Base-by-base conservation (phyloP, 2,329 filamentous ascomycete genomes). In the Alternaria brassicicola region DNA sequence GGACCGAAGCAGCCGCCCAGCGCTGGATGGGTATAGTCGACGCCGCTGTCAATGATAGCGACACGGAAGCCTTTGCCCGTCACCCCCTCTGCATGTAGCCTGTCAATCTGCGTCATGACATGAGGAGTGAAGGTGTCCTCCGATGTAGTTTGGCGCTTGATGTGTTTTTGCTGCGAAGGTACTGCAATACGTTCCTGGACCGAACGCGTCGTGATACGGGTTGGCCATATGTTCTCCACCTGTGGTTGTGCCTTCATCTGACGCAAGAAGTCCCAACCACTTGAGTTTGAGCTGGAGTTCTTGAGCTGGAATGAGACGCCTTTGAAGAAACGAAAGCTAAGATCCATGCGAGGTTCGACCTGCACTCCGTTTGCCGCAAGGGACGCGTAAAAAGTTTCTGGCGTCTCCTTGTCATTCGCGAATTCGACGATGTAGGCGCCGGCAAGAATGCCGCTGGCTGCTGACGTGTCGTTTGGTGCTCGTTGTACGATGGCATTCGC, bases 1-100 rank as follows among this genome's bases (percentile, higher is more conserved):
- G 79, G 67, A 2, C 87, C 88, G 68, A 88, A 89, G 67, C 87
- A 87, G 45, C 86, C 86, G 33, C 88, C 88, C 0, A 90, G 81
- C 26, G 85, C 85, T 2, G 86, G 84, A 66, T 89, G 87, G 1
- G 77, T 81, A 68, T 88, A 89, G 69, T 89, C 87, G 46, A 69
- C 36, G 2, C 79, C 79, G 19, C 72, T 76, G 57, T 82, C 78
- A 42, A 82, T 70, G 28, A 83, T 69, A 5, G 73, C 81, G 17
- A 84, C 73, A 21, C 76, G 77, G 28, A 81, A 66, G 1, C 82
- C 81, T 38, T 80, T 76, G 19, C 82, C 82, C 2, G 77, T 81
- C n/a, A 80, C 70, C 7, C 81, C 81, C 30, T 76, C 70, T 4
- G 73, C 77, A 12, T 78, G 79, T n/a, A 83, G 72, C 47, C 65